Conservation (phyloP, 2,329 filamentous ascomycete species). For the Colletotrichum sp. region DNA sequence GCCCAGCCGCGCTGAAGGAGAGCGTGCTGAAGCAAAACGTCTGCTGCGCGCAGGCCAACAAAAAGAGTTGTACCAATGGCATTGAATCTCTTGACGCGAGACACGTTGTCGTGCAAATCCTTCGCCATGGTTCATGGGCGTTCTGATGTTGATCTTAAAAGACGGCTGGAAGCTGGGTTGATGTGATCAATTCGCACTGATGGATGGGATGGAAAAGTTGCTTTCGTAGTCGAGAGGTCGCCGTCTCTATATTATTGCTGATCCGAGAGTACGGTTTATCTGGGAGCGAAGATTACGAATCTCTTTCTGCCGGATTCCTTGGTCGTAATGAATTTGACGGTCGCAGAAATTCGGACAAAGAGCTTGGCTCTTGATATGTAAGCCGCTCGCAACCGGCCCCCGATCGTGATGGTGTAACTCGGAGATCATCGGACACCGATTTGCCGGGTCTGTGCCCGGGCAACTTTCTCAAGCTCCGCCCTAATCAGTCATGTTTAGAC, state of each 20-base stretch:
- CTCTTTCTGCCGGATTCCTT: background rate
- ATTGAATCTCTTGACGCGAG: background rate
- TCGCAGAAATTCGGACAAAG: background rate
- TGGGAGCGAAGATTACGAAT: background rate
- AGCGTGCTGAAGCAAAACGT: background rate
- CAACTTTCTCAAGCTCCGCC: background rate
- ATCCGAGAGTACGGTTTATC: too few relatives aligned
- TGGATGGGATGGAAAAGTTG: background rate
- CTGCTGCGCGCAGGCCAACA: background rate
- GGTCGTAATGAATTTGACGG: fast-evolving
- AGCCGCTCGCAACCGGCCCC: background rate
- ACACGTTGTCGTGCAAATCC: background rate
- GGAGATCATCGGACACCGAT: background rate
- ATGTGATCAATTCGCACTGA: background rate
- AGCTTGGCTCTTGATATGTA: background rate
- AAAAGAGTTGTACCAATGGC: background rate
- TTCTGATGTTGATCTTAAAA: fast-evolving
- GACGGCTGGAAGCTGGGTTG: fast-evolving
- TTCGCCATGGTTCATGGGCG: background rate
- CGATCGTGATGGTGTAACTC: background rate
- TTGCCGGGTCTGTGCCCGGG: background rate
- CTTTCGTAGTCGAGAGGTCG: background rate
- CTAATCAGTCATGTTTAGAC: background rate
- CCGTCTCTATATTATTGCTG: too few relatives aligned
- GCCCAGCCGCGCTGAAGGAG: background rate